phyloP scores from a whole-genome alignment of 352 stramenopile genomes.

The Globisporangium yorkense region DNA sequence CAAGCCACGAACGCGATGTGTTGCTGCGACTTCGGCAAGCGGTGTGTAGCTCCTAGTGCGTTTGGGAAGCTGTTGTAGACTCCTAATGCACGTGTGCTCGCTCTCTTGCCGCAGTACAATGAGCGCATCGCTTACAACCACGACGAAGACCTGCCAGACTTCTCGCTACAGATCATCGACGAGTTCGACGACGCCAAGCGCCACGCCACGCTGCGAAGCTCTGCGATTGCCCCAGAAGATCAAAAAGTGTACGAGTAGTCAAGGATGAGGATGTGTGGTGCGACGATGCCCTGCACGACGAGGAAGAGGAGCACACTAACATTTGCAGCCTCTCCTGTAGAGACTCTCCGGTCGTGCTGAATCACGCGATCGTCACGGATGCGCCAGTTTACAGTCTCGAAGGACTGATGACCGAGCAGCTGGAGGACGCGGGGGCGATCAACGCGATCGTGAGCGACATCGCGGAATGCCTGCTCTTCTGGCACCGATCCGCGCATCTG shows the following conservation, averaged over 20 bases:
- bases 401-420: slow-evolving; percentile 21
- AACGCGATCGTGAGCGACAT: slow-evolving; percentile 33
- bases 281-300: background rate
- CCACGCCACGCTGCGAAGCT: slow-evolving; percentile 29
- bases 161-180: slow-evolving; percentile 26
- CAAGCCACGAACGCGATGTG: slow-evolving; percentile 37
- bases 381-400: slow-evolving; percentile 51
- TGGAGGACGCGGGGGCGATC: slow-evolving; percentile 23
- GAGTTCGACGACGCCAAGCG: slow-evolving; percentile 57
- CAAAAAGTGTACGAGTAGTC: slow-evolving; percentile 34
- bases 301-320: slow-evolving; percentile 11
- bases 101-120: background rate
- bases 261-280: background rate
- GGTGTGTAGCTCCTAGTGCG: slow-evolving; percentile 13
- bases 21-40: slow-evolving; percentile 31
- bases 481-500: slow-evolving; percentile 43
- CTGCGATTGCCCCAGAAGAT: slow-evolving; percentile 32
- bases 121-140: background rate
- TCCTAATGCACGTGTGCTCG: background rate
- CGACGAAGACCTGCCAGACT: slow-evolving; percentile 10
- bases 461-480: slow-evolving; percentile 48
- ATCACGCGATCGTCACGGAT: slow-evolving; percentile 50
- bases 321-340: slow-evolving; percentile 21
- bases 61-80: background rate
- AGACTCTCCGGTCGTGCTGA: slow-evolving; percentile 37